A percentile compares a stretch with the other conserved stretches of the same genome.
phyloP scores from a whole-genome alignment of 805 yeast species.

The Saccharomyces cerevisiae region DNA sequence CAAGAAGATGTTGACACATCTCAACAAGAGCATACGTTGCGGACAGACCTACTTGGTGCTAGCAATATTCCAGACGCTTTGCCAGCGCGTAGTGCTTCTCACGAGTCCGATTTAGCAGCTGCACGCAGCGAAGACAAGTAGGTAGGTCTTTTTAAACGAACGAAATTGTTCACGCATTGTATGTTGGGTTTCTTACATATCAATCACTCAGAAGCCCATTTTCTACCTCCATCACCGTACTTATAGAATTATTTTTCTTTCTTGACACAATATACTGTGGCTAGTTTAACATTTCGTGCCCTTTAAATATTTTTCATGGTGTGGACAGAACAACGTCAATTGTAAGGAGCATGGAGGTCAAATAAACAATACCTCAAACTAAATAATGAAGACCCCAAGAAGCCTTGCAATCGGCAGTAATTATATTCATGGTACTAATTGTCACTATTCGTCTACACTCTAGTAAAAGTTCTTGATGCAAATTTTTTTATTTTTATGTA shows the following conservation, averaged over 20 bases:
- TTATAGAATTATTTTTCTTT: no score
- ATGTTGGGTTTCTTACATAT: no score
- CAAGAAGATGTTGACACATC: constrained; percentile 20
- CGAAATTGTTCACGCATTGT: no score
- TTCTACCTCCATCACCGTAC: no score
- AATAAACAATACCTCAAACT: neutral
- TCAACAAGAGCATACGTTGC: neutral
- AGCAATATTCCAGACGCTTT: neutral
- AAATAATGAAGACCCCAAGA: neutral
- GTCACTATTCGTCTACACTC: neutral
- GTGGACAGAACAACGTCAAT: no score
- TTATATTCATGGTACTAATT: neutral
- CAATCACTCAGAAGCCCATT: no score
- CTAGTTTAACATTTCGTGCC: no score
- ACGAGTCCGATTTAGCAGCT: neutral
- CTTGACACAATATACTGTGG: no score
- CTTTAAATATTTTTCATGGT: no score
- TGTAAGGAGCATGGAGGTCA: neutral
- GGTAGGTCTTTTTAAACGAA: neutral
- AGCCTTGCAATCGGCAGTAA: neutral
- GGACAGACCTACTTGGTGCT: constrained; percentile 2
- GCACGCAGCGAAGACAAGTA: neutral
- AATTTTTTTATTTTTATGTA: neutral
- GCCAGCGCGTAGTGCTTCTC: neutral
- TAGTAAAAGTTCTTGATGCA: neutral